Evolutionary conservation across 768 basidiomycete genomes (phyloP).

Genomic region (Cystobasidium tubakii): DNA sequence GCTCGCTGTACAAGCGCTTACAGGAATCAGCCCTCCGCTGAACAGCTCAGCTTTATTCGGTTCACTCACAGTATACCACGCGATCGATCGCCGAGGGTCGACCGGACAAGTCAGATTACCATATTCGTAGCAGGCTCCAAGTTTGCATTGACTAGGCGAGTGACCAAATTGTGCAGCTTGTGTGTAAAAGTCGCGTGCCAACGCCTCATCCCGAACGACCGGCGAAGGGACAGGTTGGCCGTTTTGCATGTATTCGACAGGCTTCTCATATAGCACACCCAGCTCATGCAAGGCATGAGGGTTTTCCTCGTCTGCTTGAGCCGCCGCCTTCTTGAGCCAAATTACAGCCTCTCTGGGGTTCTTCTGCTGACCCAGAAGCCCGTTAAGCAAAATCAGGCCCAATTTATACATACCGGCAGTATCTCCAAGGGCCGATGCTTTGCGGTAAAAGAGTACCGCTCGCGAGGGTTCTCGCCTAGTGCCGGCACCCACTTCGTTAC

Average conservation of each 20-base stretch:
- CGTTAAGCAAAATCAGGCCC: slow-evolving; percentile 92
- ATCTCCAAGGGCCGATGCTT: slow-evolving; percentile 90
- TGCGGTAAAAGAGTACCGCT: slow-evolving; percentile 91
- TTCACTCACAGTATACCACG: slow-evolving; percentile 78
- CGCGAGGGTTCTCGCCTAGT: slow-evolving; percentile 80
- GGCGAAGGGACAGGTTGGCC: slow-evolving; percentile 54
- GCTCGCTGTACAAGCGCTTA: slow-evolving; percentile 54
- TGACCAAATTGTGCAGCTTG: slow-evolving; percentile 91
- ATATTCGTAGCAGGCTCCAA: slow-evolving; percentile 92
- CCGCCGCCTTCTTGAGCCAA: slow-evolving; percentile 89
- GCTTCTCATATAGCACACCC: slow-evolving; percentile 60
- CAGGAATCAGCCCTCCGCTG: background rate
- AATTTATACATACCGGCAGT: slow-evolving; percentile 99
- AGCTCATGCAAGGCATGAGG: slow-evolving; percentile 70
- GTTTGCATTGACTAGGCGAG: slow-evolving; percentile 86
- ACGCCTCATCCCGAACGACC: slow-evolving; percentile 70
- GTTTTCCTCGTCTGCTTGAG: slow-evolving; percentile 96
- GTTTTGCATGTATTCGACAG: slow-evolving; percentile 27
- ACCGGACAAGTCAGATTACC: slow-evolving; percentile 80
- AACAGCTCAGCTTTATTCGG: background rate
- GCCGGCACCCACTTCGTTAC: slow-evolving; percentile 96
- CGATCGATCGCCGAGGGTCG: slow-evolving; percentile 87
- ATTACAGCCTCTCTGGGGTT: slow-evolving; percentile 87
- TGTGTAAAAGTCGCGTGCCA: slow-evolving; percentile 78
- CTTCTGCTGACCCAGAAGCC: slow-evolving; percentile 69